Conservation (phyloP, 345 rosid species). For the Citrus mangshanensis region DNA sequence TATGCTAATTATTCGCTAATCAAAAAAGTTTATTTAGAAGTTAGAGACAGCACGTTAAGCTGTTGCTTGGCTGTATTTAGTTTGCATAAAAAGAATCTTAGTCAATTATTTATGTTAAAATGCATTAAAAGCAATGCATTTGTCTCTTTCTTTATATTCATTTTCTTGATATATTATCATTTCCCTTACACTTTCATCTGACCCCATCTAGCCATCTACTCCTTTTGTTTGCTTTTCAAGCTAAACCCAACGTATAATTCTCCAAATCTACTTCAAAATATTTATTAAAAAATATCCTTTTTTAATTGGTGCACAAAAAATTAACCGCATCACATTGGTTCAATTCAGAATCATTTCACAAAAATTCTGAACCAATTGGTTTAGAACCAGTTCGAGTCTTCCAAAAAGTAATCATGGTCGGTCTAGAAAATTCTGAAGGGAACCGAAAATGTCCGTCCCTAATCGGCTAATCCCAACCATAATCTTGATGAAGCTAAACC, state of each 20-base stretch:
- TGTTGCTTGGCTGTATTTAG: constrained; percentile 11
- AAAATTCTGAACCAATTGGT: no score
- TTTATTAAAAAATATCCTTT: no score
- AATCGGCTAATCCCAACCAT: no score
- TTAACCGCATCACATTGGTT: no score
- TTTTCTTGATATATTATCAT: background rate
- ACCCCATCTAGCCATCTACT: background rate
- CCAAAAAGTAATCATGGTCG: no score
- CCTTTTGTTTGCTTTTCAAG: background rate
- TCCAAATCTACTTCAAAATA: no score
- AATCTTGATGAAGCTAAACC: no score
- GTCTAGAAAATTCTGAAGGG: no score
- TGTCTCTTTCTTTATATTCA: background rate
- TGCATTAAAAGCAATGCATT: background rate
- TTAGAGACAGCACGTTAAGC: background rate
- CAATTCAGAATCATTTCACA: no score
- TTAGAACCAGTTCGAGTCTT: no score
- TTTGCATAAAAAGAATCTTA: background rate
- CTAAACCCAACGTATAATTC: background rate
- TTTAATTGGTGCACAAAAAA: no score
- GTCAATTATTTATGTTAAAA: background rate
- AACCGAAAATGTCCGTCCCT: no score
- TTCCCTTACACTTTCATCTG: background rate
- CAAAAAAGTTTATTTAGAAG: background rate
- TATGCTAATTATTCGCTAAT: constrained; percentile 13